Evolutionary conservation across 805 yeast species (phyloP).

Genomic region (Dipodascopsis tothii): DNA sequence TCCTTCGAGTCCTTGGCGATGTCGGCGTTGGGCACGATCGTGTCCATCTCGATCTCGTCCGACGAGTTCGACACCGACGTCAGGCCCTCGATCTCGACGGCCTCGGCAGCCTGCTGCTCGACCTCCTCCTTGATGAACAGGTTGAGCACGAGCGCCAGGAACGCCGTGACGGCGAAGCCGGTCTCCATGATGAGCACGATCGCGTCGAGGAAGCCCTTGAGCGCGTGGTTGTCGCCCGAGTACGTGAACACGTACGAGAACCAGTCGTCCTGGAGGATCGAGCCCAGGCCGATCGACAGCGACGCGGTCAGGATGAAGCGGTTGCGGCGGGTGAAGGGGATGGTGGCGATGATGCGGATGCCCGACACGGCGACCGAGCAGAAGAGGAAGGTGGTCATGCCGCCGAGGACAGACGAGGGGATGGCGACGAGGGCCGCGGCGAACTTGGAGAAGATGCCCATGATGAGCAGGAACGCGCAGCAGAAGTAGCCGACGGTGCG

Average conservation of each 20-base stretch:
- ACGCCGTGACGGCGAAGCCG: constrained; percentile 64
- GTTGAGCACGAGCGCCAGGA: constrained; percentile 55
- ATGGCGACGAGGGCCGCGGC: constrained; percentile 78
- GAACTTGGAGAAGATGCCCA: constrained; percentile 84
- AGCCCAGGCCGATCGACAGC: constrained; percentile 58
- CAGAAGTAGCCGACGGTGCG: constrained; percentile 74
- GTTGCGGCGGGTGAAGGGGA: constrained; percentile 59
- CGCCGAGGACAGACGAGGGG: constrained; percentile 75
- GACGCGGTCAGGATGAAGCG: constrained; percentile 64
- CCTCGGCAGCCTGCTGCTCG: constrained; percentile 20
- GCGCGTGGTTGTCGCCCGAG: constrained; percentile 48
- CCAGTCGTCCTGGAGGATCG: constrained; percentile 59
- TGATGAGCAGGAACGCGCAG: constrained; percentile 67
- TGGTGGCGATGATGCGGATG: constrained; percentile 50
- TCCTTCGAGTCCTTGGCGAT: not conserved
- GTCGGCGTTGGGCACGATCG: not conserved
- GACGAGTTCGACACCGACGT: not conserved
- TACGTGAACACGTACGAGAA: constrained; percentile 59
- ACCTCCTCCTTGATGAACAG: constrained; percentile 52
- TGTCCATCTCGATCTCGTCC: not conserved
- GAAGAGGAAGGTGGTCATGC: constrained; percentile 75
- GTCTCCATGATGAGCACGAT: constrained; percentile 64
- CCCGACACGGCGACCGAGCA: constrained; percentile 73
- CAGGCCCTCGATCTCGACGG: constrained; percentile 16
- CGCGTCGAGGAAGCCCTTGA: constrained; percentile 60